These are phyloP conservation scores for Leccinum huronense DNA, from an alignment of 1,284 basidiomycete genomes.

Conservation along the genomic window DNA sequence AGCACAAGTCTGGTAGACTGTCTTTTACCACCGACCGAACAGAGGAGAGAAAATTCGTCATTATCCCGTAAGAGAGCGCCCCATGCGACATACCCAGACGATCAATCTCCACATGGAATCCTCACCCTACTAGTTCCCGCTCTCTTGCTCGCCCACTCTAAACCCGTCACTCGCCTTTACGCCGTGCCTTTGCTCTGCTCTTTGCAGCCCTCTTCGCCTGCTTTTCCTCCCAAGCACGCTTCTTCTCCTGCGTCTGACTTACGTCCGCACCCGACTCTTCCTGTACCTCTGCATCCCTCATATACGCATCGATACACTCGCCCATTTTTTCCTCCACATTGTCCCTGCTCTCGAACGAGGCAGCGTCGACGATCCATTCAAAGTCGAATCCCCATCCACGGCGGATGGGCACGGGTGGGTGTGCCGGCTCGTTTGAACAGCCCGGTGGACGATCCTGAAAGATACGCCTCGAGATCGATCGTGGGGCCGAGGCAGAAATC, in stretches of 20 bases:
- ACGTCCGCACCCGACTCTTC: constrained; percentile 54
- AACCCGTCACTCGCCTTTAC: constrained; percentile 20
- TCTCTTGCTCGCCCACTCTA: background rate
- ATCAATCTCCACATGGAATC: constrained; percentile 6
- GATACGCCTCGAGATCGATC: constrained; percentile 25
- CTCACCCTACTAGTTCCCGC: background rate
- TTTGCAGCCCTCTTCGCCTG: constrained; percentile 42
- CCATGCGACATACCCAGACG: constrained; percentile 18
- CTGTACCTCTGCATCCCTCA: constrained; percentile 44
- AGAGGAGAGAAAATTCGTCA: background rate
- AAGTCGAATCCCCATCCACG: constrained; percentile 82
- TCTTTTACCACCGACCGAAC: constrained; percentile 2
- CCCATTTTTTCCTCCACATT: constrained; percentile 67
- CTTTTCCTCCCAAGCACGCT: constrained; percentile 53
- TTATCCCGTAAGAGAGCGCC: constrained; percentile 11
- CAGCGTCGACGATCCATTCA: constrained; percentile 52
- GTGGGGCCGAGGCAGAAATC: constrained; percentile 43
- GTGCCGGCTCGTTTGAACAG: background rate
- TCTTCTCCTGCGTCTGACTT: constrained; percentile 71
- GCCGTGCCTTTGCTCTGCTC: constrained; percentile 29
- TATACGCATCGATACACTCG: constrained; percentile 57
- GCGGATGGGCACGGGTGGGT: constrained; percentile 22
- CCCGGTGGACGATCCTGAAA: background rate
- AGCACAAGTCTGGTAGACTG: background rate
- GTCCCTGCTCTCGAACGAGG: constrained; percentile 10